Evolutionary conservation across 2,329 filamentous ascomycete genomes (phyloP).

Genomic region (Endocalyx cinctus): DNA sequence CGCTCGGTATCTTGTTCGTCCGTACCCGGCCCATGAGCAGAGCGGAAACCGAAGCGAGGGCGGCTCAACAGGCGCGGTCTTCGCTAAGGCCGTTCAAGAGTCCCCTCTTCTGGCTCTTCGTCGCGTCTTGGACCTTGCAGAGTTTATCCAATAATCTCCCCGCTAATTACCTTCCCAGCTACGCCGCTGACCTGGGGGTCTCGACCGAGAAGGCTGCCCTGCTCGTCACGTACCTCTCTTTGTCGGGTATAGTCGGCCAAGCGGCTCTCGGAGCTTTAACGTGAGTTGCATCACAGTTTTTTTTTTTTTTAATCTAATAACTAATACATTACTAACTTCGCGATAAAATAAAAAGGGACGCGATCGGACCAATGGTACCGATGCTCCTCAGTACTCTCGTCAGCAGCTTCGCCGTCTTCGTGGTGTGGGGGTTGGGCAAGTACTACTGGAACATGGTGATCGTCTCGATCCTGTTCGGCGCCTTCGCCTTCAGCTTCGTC

Average conservation of each 20-base stretch:
- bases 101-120: neutral
- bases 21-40: neutral
- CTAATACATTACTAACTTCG: too few relatives aligned
- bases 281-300: too few relatives aligned
- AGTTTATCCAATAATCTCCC: neutral
- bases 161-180: neutral
- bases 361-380: neutral
- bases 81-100: neutral
- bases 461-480: neutral
- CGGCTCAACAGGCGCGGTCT: neutral
- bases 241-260: neutral
- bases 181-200: neutral
- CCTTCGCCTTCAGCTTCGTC: neutral
- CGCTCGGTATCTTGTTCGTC: neutral
- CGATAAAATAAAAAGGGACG: neutral
- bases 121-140: neutral
- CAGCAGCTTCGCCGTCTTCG: neutral
- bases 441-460: neutral
- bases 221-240: neutral
- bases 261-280: neutral
- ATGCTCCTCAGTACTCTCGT: neutral
- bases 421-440: neutral
- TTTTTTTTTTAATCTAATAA: too few relatives aligned
- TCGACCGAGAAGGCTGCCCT: neutral
- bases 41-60: neutral